Evolutionary conservation across 208 protist genomes (phyloP).

Genomic region (Trypanosomatidae sp.): DNA sequence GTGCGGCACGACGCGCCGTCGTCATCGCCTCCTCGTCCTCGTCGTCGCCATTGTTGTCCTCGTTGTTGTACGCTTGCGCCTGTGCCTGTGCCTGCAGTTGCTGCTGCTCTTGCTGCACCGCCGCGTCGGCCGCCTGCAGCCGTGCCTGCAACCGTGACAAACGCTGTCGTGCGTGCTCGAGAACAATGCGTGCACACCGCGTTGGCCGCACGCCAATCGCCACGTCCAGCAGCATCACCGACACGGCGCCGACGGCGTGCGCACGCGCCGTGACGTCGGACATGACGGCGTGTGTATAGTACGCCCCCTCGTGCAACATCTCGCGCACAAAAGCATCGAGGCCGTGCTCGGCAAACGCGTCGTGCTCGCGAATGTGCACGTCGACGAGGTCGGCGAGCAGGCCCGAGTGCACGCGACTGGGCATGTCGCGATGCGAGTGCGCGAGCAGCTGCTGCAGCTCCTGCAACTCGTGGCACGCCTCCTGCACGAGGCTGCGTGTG

Average conservation of each 20-base stretch:
- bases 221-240: constrained; percentile 56
- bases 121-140: constrained; percentile 24
- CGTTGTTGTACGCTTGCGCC: not conserved
- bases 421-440: constrained; percentile 17
- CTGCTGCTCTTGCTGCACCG: constrained; percentile 11
- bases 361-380: constrained; percentile 72
- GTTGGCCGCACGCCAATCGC: constrained; percentile 64
- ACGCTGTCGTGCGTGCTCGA: constrained; percentile 51
- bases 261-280: constrained; percentile 24
- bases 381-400: constrained; percentile 60
- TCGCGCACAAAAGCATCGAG: constrained; percentile 55
- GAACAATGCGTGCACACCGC: constrained; percentile 42
- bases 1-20: too few species aligned
- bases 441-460: constrained; percentile 42
- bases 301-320: constrained; percentile 43
- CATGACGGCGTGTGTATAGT: constrained; percentile 41
- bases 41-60: not conserved
- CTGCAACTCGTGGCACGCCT: constrained; percentile 39
- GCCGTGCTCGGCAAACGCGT: constrained; percentile 57
- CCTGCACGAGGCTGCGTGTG: constrained; percentile 45
- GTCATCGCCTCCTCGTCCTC: too few species aligned
- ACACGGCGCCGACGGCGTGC: constrained; percentile 30
- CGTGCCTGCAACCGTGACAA: constrained; percentile 41
- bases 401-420: constrained; percentile 47
- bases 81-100: not conserved